Base-by-base conservation (phyloP, 163 green algal genomes). In the Dunaliella salina region DNA sequence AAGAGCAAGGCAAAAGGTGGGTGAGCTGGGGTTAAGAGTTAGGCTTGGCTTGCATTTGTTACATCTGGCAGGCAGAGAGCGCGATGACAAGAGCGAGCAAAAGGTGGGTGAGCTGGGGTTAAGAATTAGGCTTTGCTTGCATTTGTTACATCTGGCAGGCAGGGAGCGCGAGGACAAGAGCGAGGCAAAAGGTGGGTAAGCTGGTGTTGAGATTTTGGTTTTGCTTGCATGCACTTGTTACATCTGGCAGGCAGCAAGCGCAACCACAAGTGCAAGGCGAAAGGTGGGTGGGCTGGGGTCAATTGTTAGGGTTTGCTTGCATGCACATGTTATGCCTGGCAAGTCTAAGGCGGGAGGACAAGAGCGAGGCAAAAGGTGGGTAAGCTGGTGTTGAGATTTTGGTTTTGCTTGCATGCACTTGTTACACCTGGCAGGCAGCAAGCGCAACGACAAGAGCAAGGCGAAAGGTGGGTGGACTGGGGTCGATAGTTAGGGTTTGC, bases 361-460 rank as follows among this genome's bases (percentile, higher is more conserved):
- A n/a, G n/a, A n/a, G n/a, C n/a, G n/a, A n/a, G n/a, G n/a, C n/a
- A n/a, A n/a, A n/a, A n/a, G n/a, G n/a, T n/a, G n/a, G n/a, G n/a
- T n/a, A n/a, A n/a, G n/a, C n/a, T n/a, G n/a, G n/a, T n/a, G n/a
- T n/a, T n/a, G n/a, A n/a, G n/a, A n/a, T n/a, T n/a, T n/a, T n/a
- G n/a, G n/a, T n/a, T n/a, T n/a, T n/a, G n/a, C n/a, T n/a, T 98
- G 95, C 92, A 91, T 98, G 83, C 94, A 98, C 89, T 91, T 98
- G 72, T 95, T 98, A 33, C 96, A 98, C 88, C 90, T 98, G 57
- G 96, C 96, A 81, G 95, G 95, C 85, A 96, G 92, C 79, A 94
- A 98, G 91, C 85, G 95, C 18, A 85, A 69, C 5, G 71, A 32
- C 81, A 88, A 88, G 86, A 86, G 81, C 26, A 71, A 83, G 71